Conservation (phyloP, 2,329 filamentous ascomycete species). For the Myrmaecium sp. region DNA sequence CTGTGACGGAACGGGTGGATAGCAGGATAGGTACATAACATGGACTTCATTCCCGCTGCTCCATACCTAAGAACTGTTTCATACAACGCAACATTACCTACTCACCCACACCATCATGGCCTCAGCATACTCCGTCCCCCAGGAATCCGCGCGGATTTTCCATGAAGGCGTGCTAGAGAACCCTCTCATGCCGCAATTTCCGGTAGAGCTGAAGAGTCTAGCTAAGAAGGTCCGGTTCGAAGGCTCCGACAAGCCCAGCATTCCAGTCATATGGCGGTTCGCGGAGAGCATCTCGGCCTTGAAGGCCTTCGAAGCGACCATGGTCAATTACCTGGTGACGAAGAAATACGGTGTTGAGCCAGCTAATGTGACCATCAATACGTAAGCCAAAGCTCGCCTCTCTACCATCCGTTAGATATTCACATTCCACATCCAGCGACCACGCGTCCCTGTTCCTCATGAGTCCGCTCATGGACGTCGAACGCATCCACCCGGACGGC, state of each 20-base stretch:
- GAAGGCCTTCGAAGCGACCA: conserved; percentile 31
- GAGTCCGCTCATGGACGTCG: conserved; percentile 20
- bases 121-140: conserved; percentile 18
- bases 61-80: no score
- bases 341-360: conserved; percentile 28
- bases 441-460: conserved; percentile 29
- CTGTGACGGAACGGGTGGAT: no score
- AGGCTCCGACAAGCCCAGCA: conserved; percentile 26
- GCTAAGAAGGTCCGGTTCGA: conserved; percentile 23
- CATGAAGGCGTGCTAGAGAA: conserved; percentile 27
- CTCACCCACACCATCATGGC: no score
- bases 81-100: no score
- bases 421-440: conserved; percentile 12
- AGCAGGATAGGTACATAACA: no score
- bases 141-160: conserved; percentile 11
- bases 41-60: no score
- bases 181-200: conserved; percentile 22
- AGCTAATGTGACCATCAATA: conserved; percentile 28
- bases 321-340: conserved; percentile 27
- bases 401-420: not conserved
- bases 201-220: conserved; percentile 18
- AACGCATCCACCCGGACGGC: conserved; percentile 19
- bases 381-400: no score
- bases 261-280: conserved; percentile 40
- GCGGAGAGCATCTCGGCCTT: conserved; percentile 35